phyloP scores from a whole-genome alignment of 2,329 filamentous ascomycete species.

The Cladosporium cucumerinum region DNA sequence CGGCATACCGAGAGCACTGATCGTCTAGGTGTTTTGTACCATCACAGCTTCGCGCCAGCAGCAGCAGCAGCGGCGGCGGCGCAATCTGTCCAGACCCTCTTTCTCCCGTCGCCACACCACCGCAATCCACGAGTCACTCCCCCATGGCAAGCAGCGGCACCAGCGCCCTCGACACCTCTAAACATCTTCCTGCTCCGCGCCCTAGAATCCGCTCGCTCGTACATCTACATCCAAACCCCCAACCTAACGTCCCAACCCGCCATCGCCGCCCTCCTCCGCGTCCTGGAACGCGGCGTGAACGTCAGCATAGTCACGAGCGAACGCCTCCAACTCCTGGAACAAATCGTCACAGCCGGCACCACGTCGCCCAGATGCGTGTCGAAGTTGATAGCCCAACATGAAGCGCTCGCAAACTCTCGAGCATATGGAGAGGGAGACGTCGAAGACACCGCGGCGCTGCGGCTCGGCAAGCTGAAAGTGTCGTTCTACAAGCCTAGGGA shows the following conservation, averaged over 20 bases:
- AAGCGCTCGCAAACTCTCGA: conserved; percentile 27
- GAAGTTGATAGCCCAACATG: conserved; percentile 57
- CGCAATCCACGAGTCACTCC: conserved; percentile 63
- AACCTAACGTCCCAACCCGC: conserved; percentile 70
- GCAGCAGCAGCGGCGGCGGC: too few species aligned
- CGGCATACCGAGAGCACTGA: background rate
- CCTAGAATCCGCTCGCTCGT: conserved; percentile 54
- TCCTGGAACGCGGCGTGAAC: conserved; percentile 63
- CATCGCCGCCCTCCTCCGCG: conserved; percentile 57
- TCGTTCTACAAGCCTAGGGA: conserved; percentile 53
- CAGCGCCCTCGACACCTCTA: conserved; percentile 62
- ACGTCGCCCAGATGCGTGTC: conserved; percentile 65
- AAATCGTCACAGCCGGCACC: conserved; percentile 74
- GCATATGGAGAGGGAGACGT: conserved; percentile 22
- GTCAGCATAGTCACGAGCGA: conserved; percentile 46
- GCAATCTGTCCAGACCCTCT: conserved; percentile 24
- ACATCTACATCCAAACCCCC: conserved; percentile 70
- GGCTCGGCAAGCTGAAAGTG: conserved; percentile 53
- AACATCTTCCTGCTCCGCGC: conserved; percentile 63
- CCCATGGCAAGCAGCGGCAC: conserved; percentile 43
- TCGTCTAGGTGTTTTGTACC: background rate
- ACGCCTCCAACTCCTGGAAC: conserved; percentile 59
- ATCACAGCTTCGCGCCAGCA: background rate
- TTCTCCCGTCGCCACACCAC: conserved; percentile 73
- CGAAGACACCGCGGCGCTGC: conserved; percentile 45